These are phyloP conservation scores for Fusarium anthophilum DNA, from an alignment of 2,329 filamentous ascomycete species.

Conservation along the genomic window DNA sequence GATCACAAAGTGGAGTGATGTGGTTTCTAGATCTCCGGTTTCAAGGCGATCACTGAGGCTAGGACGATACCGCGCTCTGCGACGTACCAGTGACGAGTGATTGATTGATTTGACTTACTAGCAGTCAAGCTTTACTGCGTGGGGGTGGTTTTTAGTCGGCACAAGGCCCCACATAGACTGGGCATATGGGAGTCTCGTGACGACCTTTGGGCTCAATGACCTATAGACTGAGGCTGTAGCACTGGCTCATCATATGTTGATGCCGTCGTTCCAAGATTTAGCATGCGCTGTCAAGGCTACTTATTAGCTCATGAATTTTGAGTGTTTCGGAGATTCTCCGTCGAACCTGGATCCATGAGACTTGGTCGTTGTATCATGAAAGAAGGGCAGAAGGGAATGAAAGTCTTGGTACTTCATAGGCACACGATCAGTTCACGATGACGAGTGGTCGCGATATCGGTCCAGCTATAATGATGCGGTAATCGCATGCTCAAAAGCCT, in stretches of 20 bases:
- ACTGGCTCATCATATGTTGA: neutral
- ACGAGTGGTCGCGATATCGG: neutral
- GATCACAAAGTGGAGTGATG: conserved; percentile 20
- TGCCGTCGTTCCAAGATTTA: neutral
- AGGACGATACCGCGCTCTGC: conserved; percentile 27
- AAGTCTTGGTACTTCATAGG: neutral
- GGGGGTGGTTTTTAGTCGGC: conserved; percentile 21
- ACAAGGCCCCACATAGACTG: conserved; percentile 28
- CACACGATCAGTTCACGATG: neutral
- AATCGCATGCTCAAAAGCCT: neutral
- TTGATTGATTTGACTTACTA: conserved; percentile 25
- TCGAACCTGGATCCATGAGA: neutral
- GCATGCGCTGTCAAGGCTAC: neutral
- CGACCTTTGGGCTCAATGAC: conserved; percentile 7
- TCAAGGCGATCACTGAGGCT: conserved; percentile 23
- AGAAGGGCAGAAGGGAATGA: neutral
- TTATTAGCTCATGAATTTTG: neutral
- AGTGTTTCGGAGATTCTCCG: neutral
- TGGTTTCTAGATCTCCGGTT: conserved; percentile 18
- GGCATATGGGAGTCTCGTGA: conserved; percentile 28
- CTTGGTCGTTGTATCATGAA: neutral
- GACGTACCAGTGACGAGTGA: conserved; percentile 5
- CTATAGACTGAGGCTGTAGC: neutral
- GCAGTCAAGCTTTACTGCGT: conserved; percentile 33
- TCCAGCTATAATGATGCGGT: neutral